Evolutionary conservation across 2,329 filamentous ascomycete species (phyloP).

Genomic region (Chaetomiaceae sp.): DNA sequence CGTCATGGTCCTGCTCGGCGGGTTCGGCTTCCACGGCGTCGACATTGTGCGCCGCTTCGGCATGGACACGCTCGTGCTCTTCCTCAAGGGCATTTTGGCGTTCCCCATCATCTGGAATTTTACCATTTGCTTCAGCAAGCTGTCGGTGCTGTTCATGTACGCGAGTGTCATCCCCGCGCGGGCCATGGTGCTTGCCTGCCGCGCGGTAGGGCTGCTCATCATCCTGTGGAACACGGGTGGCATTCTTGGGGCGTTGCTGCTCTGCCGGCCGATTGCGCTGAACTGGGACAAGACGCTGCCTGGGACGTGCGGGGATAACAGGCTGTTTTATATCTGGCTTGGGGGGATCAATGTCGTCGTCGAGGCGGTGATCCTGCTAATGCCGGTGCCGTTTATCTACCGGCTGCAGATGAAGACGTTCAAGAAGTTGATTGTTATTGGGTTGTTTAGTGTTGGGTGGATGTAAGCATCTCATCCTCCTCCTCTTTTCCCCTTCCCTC

Average conservation of each 20-base stretch:
- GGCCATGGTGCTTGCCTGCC: not conserved
- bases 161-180: not conserved
- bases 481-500: not conserved
- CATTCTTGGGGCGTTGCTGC: not conserved
- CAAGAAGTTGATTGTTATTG: conserved; percentile 5
- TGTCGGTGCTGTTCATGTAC: conserved; percentile 9
- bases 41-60: not conserved
- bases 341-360: conserved; percentile 3
- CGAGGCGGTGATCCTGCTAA: conserved; percentile 1
- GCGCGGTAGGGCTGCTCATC: conserved; percentile 1
- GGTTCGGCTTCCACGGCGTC: not conserved
- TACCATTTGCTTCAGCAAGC: conserved; percentile 9
- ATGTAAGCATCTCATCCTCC: not conserved
- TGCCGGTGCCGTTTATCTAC: conserved; percentile 1
- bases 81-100: conserved; percentile 3
- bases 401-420: conserved; percentile 1
- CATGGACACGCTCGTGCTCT: conserved; percentile 6
- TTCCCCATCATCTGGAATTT: conserved; percentile 7
- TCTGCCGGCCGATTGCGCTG: not conserved
- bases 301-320: conserved; percentile 1
- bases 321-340: conserved; percentile 1
- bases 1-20: conserved; percentile 4
- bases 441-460: conserved; percentile 6
- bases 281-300: not conserved
- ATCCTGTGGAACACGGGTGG: not conserved